Conservation (phyloP, 495 filamentous ascomycete species). For the Parathielavia hyrcaniae region DNA sequence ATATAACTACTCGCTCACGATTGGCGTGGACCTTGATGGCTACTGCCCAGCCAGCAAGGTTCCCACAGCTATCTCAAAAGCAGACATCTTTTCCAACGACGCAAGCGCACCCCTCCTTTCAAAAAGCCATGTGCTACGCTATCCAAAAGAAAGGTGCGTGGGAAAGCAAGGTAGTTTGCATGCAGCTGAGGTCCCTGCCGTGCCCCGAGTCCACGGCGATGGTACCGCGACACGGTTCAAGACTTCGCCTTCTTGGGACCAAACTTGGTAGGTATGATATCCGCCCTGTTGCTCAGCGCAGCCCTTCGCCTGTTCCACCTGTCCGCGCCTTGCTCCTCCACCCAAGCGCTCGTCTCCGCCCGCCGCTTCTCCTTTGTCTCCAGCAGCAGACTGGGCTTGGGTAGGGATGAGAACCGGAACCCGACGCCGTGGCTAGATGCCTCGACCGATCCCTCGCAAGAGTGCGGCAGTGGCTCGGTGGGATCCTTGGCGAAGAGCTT, state of each 20-base stretch:
- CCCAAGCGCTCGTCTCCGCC: neutral
- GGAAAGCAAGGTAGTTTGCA: no score
- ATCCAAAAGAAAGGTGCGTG: no score
- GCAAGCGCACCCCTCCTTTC: no score
- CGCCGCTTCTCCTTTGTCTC: constrained; percentile 4
- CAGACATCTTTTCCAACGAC: no score
- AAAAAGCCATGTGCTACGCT: no score
- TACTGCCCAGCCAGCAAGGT: no score
- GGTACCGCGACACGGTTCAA: neutral
- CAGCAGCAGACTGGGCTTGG: neutral
- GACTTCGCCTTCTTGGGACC: neutral
- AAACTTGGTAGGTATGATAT: neutral
- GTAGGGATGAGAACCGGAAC: neutral
- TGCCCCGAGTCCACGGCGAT: neutral
- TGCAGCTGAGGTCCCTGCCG: no score
- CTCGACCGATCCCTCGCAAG: neutral
- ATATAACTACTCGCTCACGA: no score
- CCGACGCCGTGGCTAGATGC: neutral
- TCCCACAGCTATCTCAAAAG: no score
- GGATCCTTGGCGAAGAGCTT: neutral
- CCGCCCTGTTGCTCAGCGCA: neutral
- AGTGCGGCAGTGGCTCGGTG: neutral
- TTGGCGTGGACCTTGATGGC: no score
- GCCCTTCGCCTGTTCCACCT: neutral
- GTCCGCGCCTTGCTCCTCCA: neutral